Evolutionary conservation across 2,329 filamentous ascomycete genomes (phyloP).

Genomic region (Aurifilum marmelostoma): DNA sequence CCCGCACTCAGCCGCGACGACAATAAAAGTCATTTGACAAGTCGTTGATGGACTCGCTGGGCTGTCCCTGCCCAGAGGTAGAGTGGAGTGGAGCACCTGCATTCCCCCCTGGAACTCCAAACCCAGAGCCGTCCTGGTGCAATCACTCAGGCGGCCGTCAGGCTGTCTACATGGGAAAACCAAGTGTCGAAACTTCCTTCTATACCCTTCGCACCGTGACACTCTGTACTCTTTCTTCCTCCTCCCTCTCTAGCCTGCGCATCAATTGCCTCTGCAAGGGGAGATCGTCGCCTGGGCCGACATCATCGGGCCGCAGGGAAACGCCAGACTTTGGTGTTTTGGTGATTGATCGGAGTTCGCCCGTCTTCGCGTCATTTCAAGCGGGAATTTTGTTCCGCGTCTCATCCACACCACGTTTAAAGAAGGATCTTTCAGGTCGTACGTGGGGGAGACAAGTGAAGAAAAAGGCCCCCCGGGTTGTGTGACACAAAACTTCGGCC

Average conservation of each 20-base stretch:
- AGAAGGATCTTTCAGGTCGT: too few species aligned
- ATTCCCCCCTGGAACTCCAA: neutral
- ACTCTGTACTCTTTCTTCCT: neutral
- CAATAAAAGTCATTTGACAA: neutral
- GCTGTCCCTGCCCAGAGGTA: neutral
- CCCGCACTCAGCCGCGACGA: neutral
- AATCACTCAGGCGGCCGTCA: too few species aligned
- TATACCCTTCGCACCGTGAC: neutral
- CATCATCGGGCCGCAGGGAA: neutral
- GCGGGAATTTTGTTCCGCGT: conserved; percentile 6
- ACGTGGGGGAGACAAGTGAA: neutral
- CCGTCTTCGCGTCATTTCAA: neutral
- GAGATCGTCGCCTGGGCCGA: neutral
- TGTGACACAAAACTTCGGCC: neutral
- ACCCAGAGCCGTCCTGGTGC: neutral
- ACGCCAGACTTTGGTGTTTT: neutral
- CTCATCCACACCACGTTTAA: neutral
- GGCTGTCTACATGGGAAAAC: neutral
- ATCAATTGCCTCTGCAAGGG: neutral
- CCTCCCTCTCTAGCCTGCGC: neutral
- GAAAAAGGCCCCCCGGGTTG: neutral
- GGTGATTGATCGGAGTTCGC: neutral
- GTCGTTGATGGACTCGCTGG: neutral
- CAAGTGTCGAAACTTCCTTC: neutral
- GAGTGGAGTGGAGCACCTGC: neutral